Percentiles rank a stretch among this genome's conserved stretches.
Evolutionary conservation across 2,329 filamentous ascomycete species (phyloP).

Genomic region (Albophoma yamanashiensis): DNA sequence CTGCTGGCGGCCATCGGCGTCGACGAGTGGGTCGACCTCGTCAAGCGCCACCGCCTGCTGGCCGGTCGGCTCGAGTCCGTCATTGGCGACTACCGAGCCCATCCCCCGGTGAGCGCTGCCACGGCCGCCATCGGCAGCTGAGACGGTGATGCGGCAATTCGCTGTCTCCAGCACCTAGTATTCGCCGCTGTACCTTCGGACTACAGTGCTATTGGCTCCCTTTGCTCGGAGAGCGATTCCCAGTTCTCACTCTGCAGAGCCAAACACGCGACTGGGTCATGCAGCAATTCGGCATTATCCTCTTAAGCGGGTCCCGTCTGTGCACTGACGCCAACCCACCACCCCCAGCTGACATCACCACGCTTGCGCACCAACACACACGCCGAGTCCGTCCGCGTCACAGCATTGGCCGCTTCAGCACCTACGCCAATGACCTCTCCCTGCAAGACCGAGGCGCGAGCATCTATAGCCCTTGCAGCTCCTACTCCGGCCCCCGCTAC

Average conservation of each 20-base stretch:
- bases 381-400: neutral
- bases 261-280: neutral
- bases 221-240: neutral
- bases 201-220: neutral
- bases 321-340: neutral
- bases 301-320: neutral
- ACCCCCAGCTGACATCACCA: neutral
- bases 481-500: neutral
- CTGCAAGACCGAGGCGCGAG: neutral
- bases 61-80: slow-evolving; percentile 68
- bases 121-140: neutral
- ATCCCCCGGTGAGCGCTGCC: neutral
- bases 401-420: neutral
- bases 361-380: neutral
- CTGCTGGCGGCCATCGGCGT: slow-evolving; percentile 54
- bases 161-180: neutral
- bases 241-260: neutral
- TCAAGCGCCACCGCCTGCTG: slow-evolving; percentile 76
- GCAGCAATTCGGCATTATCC: neutral
- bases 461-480: neutral
- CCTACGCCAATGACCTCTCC: neutral
- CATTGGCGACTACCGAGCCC: slow-evolving; percentile 39
- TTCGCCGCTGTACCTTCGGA: neutral
- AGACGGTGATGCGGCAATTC: neutral
- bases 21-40: slow-evolving; percentile 77